Conservation (phyloP, 2,329 filamentous ascomycete genomes). For the Phialocephala sp. region DNA sequence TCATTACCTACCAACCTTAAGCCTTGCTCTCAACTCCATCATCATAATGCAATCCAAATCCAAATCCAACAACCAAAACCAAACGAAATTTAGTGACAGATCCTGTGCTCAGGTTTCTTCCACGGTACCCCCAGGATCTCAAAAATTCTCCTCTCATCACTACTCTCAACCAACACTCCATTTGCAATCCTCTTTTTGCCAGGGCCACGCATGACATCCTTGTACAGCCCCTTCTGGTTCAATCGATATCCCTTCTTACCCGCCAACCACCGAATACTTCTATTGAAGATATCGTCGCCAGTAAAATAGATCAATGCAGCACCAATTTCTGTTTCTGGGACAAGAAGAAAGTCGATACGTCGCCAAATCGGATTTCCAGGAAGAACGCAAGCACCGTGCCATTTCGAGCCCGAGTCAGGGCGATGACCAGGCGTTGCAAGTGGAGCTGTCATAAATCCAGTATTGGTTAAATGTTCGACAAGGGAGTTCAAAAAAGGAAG, state of each 20-base stretch:
- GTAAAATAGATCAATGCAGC: slow-evolving; percentile 95
- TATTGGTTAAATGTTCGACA: slow-evolving; percentile 62
- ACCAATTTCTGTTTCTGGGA: slow-evolving; percentile 79
- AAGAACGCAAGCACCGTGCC: slow-evolving; percentile 84
- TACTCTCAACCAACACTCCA: slow-evolving; percentile 74
- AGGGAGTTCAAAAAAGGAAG: slow-evolving; percentile 66
- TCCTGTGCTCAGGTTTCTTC: slow-evolving; percentile 77
- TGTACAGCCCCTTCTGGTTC: slow-evolving; percentile 83
- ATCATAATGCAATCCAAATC: background rate
- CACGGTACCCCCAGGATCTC: slow-evolving; percentile 82
- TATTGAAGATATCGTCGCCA: slow-evolving; percentile 92
- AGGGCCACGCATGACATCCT: slow-evolving; percentile 67
- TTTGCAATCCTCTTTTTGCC: slow-evolving; percentile 65
- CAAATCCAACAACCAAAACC: background rate
- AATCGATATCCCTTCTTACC: slow-evolving; percentile 81
- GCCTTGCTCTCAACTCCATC: background rate
- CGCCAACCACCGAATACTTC: slow-evolving; percentile 81
- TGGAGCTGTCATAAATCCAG: slow-evolving; percentile 71
- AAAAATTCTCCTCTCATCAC: slow-evolving; percentile 81
- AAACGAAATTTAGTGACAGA: slow-evolving; percentile 58
- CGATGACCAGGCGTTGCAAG: slow-evolving; percentile 60
- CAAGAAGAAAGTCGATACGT: slow-evolving; percentile 83
- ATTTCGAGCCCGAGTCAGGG: slow-evolving; percentile 68
- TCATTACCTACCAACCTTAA: background rate
- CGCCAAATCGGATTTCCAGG: slow-evolving; percentile 69